Conservation (phyloP, 2,329 filamentous ascomycete genomes). For the Aspergillus candidus region DNA sequence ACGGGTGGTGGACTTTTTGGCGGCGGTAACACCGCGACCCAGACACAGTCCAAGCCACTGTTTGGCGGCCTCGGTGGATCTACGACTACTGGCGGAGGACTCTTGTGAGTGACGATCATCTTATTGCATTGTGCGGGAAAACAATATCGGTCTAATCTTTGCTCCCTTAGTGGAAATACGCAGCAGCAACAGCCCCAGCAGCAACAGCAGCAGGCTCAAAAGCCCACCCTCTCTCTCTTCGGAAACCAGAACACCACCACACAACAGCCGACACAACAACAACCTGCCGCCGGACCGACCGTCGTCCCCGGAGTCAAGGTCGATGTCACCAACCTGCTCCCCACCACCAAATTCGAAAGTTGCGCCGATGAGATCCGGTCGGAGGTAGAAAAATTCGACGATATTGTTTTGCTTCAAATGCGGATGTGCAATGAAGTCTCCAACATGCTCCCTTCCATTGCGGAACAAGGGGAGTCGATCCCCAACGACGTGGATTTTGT, state of each 20-base stretch:
- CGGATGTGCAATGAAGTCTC: constrained; percentile 67
- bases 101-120: constrained; percentile 28
- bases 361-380: constrained; percentile 75
- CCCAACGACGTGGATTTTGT: constrained; percentile 61
- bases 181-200: constrained; percentile 24
- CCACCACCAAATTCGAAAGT: constrained; percentile 88
- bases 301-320: constrained; percentile 67
- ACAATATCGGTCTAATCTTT: constrained; percentile 2
- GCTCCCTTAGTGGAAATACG: constrained; percentile 19
- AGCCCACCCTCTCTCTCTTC: constrained; percentile 37
- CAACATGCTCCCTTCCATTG: constrained; percentile 60
- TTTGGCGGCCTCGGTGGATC: constrained; percentile 29
- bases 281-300: constrained; percentile 26
- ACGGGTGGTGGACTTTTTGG: constrained; percentile 31
- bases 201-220: constrained; percentile 45
- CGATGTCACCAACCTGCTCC: constrained; percentile 69
- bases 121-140: neutral
- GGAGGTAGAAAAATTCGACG: constrained; percentile 71
- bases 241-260: constrained; percentile 27
- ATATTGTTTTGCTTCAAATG: constrained; percentile 73
- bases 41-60: constrained; percentile 30
- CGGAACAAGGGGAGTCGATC: constrained; percentile 58
- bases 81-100: constrained; percentile 21
- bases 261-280: constrained; percentile 29
- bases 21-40: constrained; percentile 21